Percentiles rank a stretch among this genome's conserved stretches.
Evolutionary conservation across 768 basidiomycete genomes (phyloP).

Genomic region (Epithele typhae): DNA sequence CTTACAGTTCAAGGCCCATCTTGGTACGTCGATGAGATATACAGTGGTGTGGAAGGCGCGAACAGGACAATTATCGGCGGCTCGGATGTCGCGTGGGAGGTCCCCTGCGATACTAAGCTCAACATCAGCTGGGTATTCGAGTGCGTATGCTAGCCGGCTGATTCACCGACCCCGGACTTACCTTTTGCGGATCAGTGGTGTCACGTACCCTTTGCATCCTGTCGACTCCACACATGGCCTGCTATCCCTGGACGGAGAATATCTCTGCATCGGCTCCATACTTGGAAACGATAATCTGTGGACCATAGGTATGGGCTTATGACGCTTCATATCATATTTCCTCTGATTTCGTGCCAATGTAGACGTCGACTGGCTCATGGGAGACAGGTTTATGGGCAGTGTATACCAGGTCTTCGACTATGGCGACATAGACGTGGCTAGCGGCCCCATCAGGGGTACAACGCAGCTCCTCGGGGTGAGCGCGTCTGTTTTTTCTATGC

Average conservation of each 20-base stretch:
- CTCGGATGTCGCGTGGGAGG: not conserved
- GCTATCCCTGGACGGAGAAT: not conserved
- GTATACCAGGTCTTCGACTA: no score
- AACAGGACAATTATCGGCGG: not conserved
- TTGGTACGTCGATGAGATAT: slow-evolving; percentile 3
- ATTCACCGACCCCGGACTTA: no score
- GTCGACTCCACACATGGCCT: not conserved
- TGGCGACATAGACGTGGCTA: no score
- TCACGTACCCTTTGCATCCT: slow-evolving; percentile 2
- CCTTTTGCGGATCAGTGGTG: no score
- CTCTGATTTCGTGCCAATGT: no score
- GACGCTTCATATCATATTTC: no score
- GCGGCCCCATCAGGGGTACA: no score
- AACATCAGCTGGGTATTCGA: not conserved
- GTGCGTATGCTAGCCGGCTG: no score
- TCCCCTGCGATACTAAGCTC: not conserved
- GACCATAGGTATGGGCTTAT: no score
- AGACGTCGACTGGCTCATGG: no score
- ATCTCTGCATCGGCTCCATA: not conserved
- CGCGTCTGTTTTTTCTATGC: no score
- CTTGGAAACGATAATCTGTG: not conserved
- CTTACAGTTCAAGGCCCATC: slow-evolving; percentile 7
- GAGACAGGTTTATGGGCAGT: no score
- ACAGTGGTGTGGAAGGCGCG: not conserved
- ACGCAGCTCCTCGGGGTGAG: slow-evolving; percentile 16